Percentiles rank a stretch among this genome's conserved stretches.
Conservation (phyloP, 2,329 filamentous ascomycete genomes). For the Sclerotinia minor region DNA sequence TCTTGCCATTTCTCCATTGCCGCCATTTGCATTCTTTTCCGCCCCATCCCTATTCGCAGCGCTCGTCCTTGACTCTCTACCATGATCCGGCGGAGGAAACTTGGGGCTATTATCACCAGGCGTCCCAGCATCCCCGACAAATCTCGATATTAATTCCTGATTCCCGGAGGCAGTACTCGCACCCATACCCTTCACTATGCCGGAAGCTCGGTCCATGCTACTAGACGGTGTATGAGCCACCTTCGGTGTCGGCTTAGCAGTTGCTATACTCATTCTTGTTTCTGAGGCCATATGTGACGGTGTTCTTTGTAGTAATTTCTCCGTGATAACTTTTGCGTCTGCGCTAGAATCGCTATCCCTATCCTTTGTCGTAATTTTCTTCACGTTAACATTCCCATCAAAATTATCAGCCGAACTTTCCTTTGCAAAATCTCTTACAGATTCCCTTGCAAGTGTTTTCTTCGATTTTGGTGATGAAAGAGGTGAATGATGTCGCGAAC, state of each 20-base stretch:
- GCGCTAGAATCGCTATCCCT: slow-evolving; percentile 39
- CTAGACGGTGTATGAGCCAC: slow-evolving; percentile 41
- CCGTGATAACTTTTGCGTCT: slow-evolving; percentile 67
- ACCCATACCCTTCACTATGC: slow-evolving; percentile 30
- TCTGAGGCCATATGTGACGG: slow-evolving; percentile 60
- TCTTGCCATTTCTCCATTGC: slow-evolving; percentile 16
- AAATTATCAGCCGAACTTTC: slow-evolving; percentile 43
- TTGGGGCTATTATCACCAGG: slow-evolving; percentile 51
- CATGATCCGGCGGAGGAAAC: slow-evolving; percentile 42
- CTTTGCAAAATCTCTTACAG: slow-evolving; percentile 34
- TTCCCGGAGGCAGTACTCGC: slow-evolving; percentile 29
- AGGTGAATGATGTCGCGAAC: slow-evolving; percentile 39
- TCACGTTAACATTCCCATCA: slow-evolving; percentile 1
- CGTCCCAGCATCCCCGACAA: slow-evolving; percentile 55
- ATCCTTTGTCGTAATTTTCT: not conserved
- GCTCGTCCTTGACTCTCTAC: slow-evolving; percentile 33
- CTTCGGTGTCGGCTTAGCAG: slow-evolving; percentile 45
- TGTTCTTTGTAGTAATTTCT: slow-evolving; percentile 64
- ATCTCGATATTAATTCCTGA: slow-evolving; percentile 58
- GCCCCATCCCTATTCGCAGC: slow-evolving; percentile 26
- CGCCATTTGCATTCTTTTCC: slow-evolving; percentile 14
- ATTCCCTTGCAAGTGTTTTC: slow-evolving; percentile 29
- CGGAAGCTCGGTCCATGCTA: slow-evolving; percentile 32
- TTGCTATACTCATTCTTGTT: slow-evolving; percentile 58
- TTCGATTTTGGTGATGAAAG: slow-evolving; percentile 31